Base-by-base conservation (phyloP, 768 basidiomycete genomes). In the Leccinum boreale region DNA sequence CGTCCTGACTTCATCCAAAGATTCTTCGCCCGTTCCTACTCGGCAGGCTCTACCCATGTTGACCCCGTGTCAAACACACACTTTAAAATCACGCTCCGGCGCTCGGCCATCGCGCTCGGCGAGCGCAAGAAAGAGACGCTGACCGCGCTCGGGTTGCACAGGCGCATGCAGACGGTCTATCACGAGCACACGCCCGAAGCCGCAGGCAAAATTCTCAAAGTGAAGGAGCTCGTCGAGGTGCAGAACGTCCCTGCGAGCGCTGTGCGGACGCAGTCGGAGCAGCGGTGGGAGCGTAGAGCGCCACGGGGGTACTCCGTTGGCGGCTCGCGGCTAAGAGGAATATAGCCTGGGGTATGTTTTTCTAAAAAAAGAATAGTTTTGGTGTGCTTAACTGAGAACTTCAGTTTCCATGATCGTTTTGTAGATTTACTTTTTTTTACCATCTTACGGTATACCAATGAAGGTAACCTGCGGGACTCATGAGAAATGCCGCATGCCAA, bases 151-250 rank as follows among this genome's bases (percentile, higher is more conserved):
- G 94, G 94, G 1, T 78, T 98, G 52, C 86, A 90, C 71, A 77
- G 88, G 57, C 83, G 93, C 42, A 44, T 44, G 42, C 42, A 44
- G 19, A 93, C 88, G 0, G 92, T 95, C 31, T 92, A 90, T 67
- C 88, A 90, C 64, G 78, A 80, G 4, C 88, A 90, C 65, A 79
- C 81, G 0, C 85, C 86, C 0, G 86, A 87, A 56, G 79, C 83
- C 3, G 94, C 92, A 0, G 94, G 95, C 14, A 90, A 91, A 72
- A 94, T 97, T 51, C 77, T 98, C 50, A 74, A 75, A 23, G 85
- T 97, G 56, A 98, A 97, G 79, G 94, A 98, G 74, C 77, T 98
- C 46, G 83, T 97, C 10, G 82, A 89, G 67, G 94, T 98, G 45
- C 81, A 86, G 71, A 96, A 95, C 68, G 93, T 97, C 15, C 82